Conservation (phyloP, 2,329 filamentous ascomycete species). For the Hirsutella thompsonii region DNA sequence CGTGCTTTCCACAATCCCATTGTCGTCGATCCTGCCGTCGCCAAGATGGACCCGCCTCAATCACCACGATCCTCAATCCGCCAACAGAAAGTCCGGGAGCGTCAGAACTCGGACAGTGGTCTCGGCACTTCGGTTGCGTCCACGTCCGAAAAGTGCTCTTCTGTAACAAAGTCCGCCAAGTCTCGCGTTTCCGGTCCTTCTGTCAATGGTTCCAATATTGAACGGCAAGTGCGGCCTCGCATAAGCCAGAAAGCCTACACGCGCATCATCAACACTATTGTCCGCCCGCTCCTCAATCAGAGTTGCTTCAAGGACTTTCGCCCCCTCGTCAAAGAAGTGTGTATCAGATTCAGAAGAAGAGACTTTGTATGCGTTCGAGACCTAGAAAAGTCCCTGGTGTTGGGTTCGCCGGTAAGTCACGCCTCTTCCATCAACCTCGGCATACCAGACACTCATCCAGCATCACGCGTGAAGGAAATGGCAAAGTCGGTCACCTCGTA, state of each 20-base stretch:
- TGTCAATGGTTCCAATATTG: conserved; percentile 42
- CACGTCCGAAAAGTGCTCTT: conserved; percentile 35
- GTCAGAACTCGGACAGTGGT: conserved; percentile 76
- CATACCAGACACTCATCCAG: conserved; percentile 53
- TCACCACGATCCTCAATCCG: conserved; percentile 35
- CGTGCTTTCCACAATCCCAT: conserved; percentile 45
- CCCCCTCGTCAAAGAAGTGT: conserved; percentile 64
- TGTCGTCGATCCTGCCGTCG: conserved; percentile 36
- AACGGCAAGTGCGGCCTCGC: conserved; percentile 33
- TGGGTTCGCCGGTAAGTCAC: conserved; percentile 85
- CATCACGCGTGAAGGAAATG: conserved; percentile 64
- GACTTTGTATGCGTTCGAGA: conserved; percentile 86
- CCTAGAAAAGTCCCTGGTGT: conserved; percentile 84
- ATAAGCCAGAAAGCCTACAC: conserved; percentile 59
- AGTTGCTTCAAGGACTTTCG: conserved; percentile 67
- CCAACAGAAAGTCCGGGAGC: conserved; percentile 35
- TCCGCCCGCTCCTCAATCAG: conserved; percentile 66
- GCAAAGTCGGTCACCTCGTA: conserved; percentile 59
- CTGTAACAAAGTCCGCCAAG: conserved; percentile 23
- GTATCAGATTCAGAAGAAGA: conserved; percentile 66
- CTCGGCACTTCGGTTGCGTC: conserved; percentile 71
- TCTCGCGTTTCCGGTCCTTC: conserved; percentile 33
- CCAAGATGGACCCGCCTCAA: conserved; percentile 27
- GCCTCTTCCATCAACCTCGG: conserved; percentile 33
- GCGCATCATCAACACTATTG: conserved; percentile 67